Conservation (phyloP, 2,329 filamentous ascomycete species). For the Colletotrichum tofieldiae region DNA sequence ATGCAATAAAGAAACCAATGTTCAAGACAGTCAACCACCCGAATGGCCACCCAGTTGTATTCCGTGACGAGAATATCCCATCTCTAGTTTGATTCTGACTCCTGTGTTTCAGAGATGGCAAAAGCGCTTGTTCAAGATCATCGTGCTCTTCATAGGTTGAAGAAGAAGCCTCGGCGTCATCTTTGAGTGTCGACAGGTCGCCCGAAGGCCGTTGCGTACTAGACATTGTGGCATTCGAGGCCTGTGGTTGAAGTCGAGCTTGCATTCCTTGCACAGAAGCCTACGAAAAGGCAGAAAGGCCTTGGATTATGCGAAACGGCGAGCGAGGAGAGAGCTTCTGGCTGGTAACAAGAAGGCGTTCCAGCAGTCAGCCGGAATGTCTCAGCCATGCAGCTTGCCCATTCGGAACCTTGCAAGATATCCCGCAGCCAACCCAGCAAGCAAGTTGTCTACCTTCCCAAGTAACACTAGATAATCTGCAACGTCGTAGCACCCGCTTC, state of each 20-base stretch:
- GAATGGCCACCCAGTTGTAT: background rate
- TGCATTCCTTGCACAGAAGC: too few species aligned
- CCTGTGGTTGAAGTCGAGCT: background rate
- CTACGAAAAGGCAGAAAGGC: background rate
- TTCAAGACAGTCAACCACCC: background rate
- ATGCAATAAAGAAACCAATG: background rate
- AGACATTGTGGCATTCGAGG: background rate
- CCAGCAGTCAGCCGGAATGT: too few species aligned
- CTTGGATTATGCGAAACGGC: too few species aligned
- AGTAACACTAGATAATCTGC: background rate
- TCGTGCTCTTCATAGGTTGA: background rate
- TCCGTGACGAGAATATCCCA: too few species aligned
- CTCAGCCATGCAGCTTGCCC: background rate
- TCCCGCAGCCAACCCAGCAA: background rate
- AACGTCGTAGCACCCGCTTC: background rate
- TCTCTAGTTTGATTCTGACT: too few species aligned
- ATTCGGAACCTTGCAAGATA: too few species aligned
- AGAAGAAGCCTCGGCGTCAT: background rate
- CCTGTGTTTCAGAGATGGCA: background rate
- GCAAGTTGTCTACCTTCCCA: background rate
- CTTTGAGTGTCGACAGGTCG: background rate
- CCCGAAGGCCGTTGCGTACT: too few species aligned
- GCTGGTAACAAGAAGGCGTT: too few species aligned
- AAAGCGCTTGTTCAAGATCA: slow-evolving; percentile 9
- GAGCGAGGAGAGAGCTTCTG: too few species aligned